Evolutionary conservation across 768 basidiomycete genomes (phyloP).

Genomic region (Imleria badia): DNA sequence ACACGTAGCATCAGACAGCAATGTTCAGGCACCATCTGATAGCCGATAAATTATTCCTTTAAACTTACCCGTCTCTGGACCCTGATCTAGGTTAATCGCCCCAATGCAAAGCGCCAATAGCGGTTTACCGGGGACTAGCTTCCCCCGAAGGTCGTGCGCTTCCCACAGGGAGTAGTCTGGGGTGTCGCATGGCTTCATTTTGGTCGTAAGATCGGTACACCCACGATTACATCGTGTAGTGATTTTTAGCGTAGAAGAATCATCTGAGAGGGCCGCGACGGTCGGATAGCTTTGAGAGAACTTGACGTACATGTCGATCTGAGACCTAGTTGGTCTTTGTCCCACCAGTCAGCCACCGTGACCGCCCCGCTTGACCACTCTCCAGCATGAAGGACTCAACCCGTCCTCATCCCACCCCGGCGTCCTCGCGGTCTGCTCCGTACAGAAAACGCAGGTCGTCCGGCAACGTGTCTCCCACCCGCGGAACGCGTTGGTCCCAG

Average conservation of each 20-base stretch:
- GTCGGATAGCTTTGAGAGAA: conserved; percentile 9
- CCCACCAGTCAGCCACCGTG: conserved; percentile 16
- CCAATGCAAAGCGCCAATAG: neutral
- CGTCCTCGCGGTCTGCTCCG: conserved; percentile 11
- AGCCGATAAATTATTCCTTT: neutral
- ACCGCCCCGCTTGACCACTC: conserved; percentile 1
- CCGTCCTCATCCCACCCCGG: conserved; percentile 13
- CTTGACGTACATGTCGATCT: neutral
- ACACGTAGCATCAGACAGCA: too few relatives aligned
- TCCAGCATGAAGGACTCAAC: conserved; percentile 26
- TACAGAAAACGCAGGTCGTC: conserved; percentile 20
- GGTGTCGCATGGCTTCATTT: too few relatives aligned
- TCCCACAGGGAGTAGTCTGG: too few relatives aligned
- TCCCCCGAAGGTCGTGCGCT: too few relatives aligned
- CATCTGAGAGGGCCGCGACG: conserved; percentile 3
- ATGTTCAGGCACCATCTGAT: neutral
- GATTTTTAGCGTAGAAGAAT: neutral
- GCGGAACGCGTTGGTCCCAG: conserved; percentile 13
- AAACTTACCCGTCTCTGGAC: neutral
- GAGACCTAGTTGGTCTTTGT: conserved; percentile 8
- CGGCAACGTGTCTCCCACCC: conserved; percentile 4
- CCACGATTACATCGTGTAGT: too few relatives aligned
- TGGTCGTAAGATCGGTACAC: neutral
- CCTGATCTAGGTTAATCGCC: too few relatives aligned
- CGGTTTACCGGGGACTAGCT: too few relatives aligned